A percentile compares a stretch with the other conserved stretches of the same genome.
Evolutionary conservation across 2,329 filamentous ascomycete species (phyloP).

Genomic region (Colletotrichum sp.): DNA sequence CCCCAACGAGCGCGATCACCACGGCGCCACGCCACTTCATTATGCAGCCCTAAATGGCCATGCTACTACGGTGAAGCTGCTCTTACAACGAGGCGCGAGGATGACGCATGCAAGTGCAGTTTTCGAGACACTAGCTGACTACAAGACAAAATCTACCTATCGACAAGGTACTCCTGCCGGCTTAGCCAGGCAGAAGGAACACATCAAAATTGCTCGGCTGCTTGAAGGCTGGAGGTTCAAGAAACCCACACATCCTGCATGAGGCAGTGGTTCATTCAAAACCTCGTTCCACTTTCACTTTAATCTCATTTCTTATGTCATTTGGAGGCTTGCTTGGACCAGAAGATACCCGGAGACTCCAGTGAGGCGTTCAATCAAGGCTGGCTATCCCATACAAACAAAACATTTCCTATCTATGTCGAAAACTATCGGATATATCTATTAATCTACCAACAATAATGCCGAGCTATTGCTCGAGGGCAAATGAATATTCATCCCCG

Average conservation of each 20-base stretch:
- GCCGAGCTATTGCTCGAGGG: not conserved
- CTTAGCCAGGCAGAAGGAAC: constrained; percentile 25
- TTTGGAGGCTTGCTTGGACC: not conserved
- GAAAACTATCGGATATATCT: not conserved
- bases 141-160: constrained; percentile 19
- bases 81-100: constrained; percentile 25
- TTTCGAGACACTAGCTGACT: constrained; percentile 24
- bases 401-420: not conserved
- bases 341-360: constrained; percentile 9
- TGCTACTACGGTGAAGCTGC: constrained; percentile 28
- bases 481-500: not conserved
- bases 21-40: constrained; percentile 30
- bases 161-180: constrained; percentile 28
- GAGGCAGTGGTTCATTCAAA: not conserved
- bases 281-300: not conserved
- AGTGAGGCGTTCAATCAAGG: not conserved
- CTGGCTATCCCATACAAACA: not conserved
- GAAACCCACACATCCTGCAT: not conserved
- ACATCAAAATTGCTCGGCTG: constrained; percentile 15
- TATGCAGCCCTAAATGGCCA: constrained; percentile 27
- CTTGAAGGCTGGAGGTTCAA: constrained; percentile 23
- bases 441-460: not conserved
- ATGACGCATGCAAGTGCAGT: constrained; percentile 25
- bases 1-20: constrained; percentile 26
- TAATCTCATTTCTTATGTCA: not conserved